Conservation (phyloP, 2,329 filamentous ascomycete species). For the Ceratocystiopsis brevicomis region DNA sequence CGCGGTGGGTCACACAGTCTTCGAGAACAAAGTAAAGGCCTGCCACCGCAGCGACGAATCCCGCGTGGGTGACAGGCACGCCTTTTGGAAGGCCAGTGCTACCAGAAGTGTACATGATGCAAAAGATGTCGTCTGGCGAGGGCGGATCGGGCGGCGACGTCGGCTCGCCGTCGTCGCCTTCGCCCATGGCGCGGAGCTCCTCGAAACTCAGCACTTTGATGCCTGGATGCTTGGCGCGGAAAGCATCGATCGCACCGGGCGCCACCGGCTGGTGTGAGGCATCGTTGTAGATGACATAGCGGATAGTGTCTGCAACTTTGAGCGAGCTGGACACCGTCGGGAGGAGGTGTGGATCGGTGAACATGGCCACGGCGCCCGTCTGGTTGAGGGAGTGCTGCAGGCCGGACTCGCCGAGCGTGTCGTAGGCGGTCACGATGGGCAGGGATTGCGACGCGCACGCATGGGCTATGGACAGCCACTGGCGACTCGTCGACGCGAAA, state of each 20-base stretch:
- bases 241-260: slow-evolving; percentile 32
- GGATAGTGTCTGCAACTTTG: slow-evolving; percentile 35
- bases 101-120: slow-evolving; percentile 74
- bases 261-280: slow-evolving; percentile 29
- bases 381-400: slow-evolving; percentile 73
- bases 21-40: slow-evolving; percentile 66
- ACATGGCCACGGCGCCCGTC: slow-evolving; percentile 66
- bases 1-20: slow-evolving; percentile 55
- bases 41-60: slow-evolving; percentile 64
- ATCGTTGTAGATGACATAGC: slow-evolving; percentile 45
- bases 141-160: slow-evolving; percentile 49
- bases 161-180: slow-evolving; percentile 49
- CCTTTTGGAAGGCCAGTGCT: slow-evolving; percentile 82
- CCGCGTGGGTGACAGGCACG: slow-evolving; percentile 62
- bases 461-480: slow-evolving; percentile 74
- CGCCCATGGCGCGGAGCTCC: slow-evolving; percentile 35
- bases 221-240: slow-evolving; percentile 36
- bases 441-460: slow-evolving; percentile 65
- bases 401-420: slow-evolving; percentile 71
- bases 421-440: slow-evolving; percentile 85
- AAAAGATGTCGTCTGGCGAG: slow-evolving; percentile 58
- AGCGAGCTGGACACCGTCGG: slow-evolving; percentile 38
- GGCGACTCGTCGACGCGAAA: slow-evolving; percentile 65
- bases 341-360: slow-evolving; percentile 64
- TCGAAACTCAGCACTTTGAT: slow-evolving; percentile 34